A percentile compares a stretch with the other conserved stretches of the same genome.
phyloP scores from a whole-genome alignment of 257 asterid species.

The Oldenlandia corymbosa region DNA sequence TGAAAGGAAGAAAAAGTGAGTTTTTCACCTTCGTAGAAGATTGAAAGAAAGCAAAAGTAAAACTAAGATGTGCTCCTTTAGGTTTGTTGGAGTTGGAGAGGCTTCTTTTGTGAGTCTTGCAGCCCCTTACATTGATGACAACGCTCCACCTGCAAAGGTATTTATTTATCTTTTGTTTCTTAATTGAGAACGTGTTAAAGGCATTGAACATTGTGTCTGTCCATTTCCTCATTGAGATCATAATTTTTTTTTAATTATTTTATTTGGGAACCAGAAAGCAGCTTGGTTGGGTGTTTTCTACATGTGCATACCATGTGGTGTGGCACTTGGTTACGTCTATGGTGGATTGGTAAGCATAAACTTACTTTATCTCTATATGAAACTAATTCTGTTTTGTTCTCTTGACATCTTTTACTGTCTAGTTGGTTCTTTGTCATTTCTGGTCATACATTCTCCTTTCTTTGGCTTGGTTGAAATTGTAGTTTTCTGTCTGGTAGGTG shows the following conservation, averaged over 20 bases:
- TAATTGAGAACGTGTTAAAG: neutral
- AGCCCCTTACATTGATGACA: conserved; percentile 97
- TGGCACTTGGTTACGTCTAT: conserved; percentile 88
- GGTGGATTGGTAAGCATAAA: conserved; percentile 78
- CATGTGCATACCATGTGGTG: conserved; percentile 94
- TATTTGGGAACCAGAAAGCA: conserved; percentile 52
- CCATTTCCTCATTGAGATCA: neutral
- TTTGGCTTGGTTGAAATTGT: neutral
- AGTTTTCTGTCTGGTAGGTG: conserved; percentile 37
- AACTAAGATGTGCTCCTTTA: conserved; percentile 17
- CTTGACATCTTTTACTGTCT: neutral
- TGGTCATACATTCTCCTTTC: neutral
- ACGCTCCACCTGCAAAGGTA: conserved; percentile 89
- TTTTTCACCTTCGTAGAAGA: conserved; percentile 1
- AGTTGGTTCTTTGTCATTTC: neutral
- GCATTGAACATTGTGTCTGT: neutral
- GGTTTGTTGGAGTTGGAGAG: conserved; percentile 99
- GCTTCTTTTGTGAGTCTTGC: conserved; percentile 98
- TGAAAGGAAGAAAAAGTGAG: conserved; percentile 2
- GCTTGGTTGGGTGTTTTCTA: conserved; percentile 95
- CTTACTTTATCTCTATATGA: conserved; percentile 14
- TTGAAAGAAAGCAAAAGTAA: neutral
- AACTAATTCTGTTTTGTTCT: conserved; percentile 1
- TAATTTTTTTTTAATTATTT: conserved; percentile 1
- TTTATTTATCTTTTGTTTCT: neutral